Percentiles rank a stretch among this genome's conserved stretches.
These are phyloP conservation scores for Alternaria arborescens DNA, from an alignment of 2,329 filamentous ascomycete genomes.

Conservation along the genomic window DNA sequence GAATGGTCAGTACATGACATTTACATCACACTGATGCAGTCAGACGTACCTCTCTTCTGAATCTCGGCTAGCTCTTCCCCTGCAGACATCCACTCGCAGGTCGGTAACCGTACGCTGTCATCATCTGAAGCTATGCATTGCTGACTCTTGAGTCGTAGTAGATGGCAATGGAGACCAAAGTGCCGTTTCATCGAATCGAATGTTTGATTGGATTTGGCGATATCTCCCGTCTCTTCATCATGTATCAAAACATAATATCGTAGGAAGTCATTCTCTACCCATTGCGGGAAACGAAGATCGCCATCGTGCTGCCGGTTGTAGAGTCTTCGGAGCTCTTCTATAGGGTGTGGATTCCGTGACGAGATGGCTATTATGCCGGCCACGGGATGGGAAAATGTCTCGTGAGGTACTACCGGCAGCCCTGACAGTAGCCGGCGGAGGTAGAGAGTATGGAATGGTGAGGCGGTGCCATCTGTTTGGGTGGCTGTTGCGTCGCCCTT, in stretches of 20 bases:
- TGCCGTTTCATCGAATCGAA: conserved; percentile 99
- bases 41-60: conserved; percentile 64
- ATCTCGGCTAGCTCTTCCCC: conserved; percentile 83
- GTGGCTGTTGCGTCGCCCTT: conserved; percentile 28
- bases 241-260: conserved; percentile 97
- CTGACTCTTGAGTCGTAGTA: conserved; percentile 83
- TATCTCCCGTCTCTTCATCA: conserved; percentile 94
- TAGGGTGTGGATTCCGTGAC: conserved; percentile 81
- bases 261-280: conserved; percentile 91
- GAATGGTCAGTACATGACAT: conserved; percentile 14
- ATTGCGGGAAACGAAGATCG: conserved; percentile 75
- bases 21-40: background rate
- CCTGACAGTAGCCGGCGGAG: conserved; percentile 83
- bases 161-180: conserved; percentile 92
- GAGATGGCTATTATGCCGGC: conserved; percentile 95
- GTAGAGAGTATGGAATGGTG: conserved; percentile 86
- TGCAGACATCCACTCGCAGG: conserved; percentile 88
- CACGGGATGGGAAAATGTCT: conserved; percentile 94
- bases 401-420: conserved; percentile 79
- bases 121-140: conserved; percentile 90
- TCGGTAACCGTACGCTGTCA: conserved; percentile 82
- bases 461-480: conserved; percentile 56
- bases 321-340: conserved; percentile 83
- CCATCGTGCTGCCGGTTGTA: conserved; percentile 87
- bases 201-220: conserved; percentile 83